Percentiles rank a stretch among this genome's conserved stretches.
Conservation (phyloP, 345 rosid genomes). For the Brassica rapa region DNA sequence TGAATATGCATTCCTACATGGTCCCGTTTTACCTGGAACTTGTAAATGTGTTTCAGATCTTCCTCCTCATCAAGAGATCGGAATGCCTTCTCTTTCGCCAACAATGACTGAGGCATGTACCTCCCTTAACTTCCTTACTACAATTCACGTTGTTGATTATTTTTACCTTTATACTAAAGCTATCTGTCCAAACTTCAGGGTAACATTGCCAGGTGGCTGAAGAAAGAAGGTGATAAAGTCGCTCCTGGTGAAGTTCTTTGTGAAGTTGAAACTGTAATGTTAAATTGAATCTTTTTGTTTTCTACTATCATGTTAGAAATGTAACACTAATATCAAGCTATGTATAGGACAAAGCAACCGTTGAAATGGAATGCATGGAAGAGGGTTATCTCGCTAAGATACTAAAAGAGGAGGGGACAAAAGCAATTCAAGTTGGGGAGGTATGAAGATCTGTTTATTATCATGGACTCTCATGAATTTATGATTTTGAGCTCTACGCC, state of each 20-base stretch:
- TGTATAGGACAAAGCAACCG: conserved; percentile 90
- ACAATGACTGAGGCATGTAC: conserved; percentile 89
- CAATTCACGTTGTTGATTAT: neutral
- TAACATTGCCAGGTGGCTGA: conserved; percentile 94
- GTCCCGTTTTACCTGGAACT: neutral
- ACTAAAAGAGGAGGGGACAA: conserved; percentile 77
- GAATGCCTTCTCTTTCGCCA: conserved; percentile 99
- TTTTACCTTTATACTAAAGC: conserved; percentile 21
- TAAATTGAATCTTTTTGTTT: conserved; percentile 6
- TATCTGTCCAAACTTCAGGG: conserved; percentile 59
- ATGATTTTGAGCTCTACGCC: conserved; percentile 9
- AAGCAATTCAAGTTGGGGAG: conserved; percentile 96
- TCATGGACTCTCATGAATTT: neutral
- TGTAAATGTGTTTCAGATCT: conserved; percentile 59
- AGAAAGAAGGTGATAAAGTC: conserved; percentile 93
- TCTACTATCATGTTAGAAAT: neutral
- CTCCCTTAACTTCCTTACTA: conserved; percentile 10
- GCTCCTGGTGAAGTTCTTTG: conserved; percentile 94
- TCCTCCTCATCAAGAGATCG: conserved; percentile 95
- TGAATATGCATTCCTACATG: conserved; percentile 12
- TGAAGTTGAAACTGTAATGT: conserved; percentile 96
- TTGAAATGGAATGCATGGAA: conserved; percentile 99
- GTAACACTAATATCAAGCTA: conserved; percentile 17
- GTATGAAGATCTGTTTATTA: conserved; percentile 41
- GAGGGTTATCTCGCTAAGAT: conserved; percentile 97